phyloP scores from a whole-genome alignment of 1,139 yeast genomes.

The Magnusiomyces ingens region DNA sequence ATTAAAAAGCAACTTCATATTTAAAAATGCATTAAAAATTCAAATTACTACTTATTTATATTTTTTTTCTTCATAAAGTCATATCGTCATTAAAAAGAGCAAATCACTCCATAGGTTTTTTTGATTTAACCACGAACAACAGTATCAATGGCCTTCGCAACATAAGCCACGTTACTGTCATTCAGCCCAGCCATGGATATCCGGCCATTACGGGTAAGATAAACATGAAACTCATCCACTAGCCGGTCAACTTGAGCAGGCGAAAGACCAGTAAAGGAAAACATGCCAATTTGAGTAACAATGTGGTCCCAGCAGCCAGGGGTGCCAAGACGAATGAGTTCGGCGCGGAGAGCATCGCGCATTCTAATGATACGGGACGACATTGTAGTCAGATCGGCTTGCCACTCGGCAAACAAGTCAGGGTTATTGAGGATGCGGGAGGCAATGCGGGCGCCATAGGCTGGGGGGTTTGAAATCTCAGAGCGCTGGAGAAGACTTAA shows the following conservation, averaged over 20 bases:
- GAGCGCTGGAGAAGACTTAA: conserved; percentile 75
- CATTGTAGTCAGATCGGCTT: conserved; percentile 66
- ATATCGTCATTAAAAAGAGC: too few species aligned
- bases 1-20: too few species aligned
- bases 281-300: conserved; percentile 91
- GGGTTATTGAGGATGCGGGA: conserved; percentile 62
- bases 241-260: conserved; percentile 63
- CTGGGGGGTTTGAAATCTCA: conserved; percentile 89
- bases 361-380: conserved; percentile 70
- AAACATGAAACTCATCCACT: conserved; percentile 67
- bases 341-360: conserved; percentile 44
- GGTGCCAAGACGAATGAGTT: conserved; percentile 50
- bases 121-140: conserved; percentile 35
- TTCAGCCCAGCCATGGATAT: conserved; percentile 89
- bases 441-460: conserved; percentile 87
- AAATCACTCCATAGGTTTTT: too few species aligned
- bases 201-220: conserved; percentile 85
- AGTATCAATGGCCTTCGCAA: conserved; percentile 67
- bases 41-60: too few species aligned
- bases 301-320: conserved; percentile 80
- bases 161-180: conserved; percentile 68
- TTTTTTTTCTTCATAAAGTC: too few species aligned
- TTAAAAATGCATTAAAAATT: too few species aligned
- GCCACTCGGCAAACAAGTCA: conserved; percentile 66
- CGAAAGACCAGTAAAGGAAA: conserved; percentile 79